Conservation (phyloP, 2,329 filamentous ascomycete genomes). For the Talaromyces funiculosus region DNA sequence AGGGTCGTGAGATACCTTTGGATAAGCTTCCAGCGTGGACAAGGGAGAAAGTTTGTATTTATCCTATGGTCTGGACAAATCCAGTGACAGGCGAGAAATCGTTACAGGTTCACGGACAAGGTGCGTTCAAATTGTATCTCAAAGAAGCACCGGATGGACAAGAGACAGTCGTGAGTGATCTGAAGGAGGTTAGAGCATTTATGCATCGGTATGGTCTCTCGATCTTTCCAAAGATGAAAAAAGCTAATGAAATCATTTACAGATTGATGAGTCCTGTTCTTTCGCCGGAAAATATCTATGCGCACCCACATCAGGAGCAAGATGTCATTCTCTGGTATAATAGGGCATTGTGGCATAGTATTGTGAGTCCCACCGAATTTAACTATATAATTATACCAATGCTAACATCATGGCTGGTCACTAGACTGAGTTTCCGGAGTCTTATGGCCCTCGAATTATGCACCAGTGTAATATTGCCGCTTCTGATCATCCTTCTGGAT, state of each 20-base stretch:
- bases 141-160: constrained; percentile 24
- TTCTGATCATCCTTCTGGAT: constrained; percentile 18
- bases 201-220: constrained; percentile 10
- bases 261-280: constrained; percentile 34
- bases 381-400: no score
- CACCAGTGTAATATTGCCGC: constrained; percentile 34
- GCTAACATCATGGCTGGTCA: no score
- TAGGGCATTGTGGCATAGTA: constrained; percentile 36
- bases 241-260: no score
- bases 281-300: constrained; percentile 31
- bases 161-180: constrained; percentile 6
- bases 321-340: constrained; percentile 39
- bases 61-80: constrained; percentile 37
- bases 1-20: constrained; percentile 24
- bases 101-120: constrained; percentile 34
- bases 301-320: constrained; percentile 32
- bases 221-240: background rate
- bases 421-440: constrained; percentile 32
- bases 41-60: constrained; percentile 27
- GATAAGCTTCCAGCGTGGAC: constrained; percentile 28
- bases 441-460: constrained; percentile 36
- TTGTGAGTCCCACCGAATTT: no score
- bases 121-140: constrained; percentile 31
- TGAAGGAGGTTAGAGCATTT: constrained; percentile 10
- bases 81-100: constrained; percentile 28